Evolutionary conservation across 768 basidiomycete species (phyloP), one percentile per base, ranked within the genome.

Genomic region (Amanita thiersii): DNA sequence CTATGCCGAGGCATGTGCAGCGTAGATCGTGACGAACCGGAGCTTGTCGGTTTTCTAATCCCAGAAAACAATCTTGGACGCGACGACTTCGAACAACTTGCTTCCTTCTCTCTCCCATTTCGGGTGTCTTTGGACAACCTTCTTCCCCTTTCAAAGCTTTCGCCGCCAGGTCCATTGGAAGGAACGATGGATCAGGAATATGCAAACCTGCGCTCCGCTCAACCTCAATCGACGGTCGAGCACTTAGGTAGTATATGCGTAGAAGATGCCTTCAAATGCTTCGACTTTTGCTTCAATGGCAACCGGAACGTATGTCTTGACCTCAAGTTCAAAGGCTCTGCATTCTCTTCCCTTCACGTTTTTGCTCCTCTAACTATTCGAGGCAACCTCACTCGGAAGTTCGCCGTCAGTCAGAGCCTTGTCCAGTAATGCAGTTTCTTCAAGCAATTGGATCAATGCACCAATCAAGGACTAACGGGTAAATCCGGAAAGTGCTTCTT

Each of bases 381-480:
- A n/a, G n/a, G n/a, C n/a, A n/a, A n/a, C n/a, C n/a, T n/a, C n/a
- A n/a, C n/a, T n/a, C n/a, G n/a, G n/a, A n/a, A n/a, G n/a, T n/a
- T n/a, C n/a, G n/a, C n/a, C n/a, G n/a, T n/a, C n/a, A n/a, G n/a
- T n/a, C n/a, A n/a, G n/a, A n/a, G n/a, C n/a, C n/a, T n/a, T n/a
- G n/a, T n/a, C n/a, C n/a, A n/a, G n/a, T n/a, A n/a, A n/a, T n/a
- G n/a, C n/a, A n/a, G n/a, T n/a, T n/a, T n/a, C 74, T 32, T 73
- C 70, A 19, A 82, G 52, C 35, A 84, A 57, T 23, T 63, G 56
- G 3, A 72, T 66, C 42, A 84, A 52, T 34, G 82, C 81, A 2
- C 69, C 70, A 23, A 48, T 59, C 5, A 68, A 23, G 75, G 74
- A 51, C 66, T 78, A 18, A 63, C 15, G 2, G 70, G 65, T 4